phyloP scores from a whole-genome alignment of 768 basidiomycete species.

The Mycena leptocephala region DNA sequence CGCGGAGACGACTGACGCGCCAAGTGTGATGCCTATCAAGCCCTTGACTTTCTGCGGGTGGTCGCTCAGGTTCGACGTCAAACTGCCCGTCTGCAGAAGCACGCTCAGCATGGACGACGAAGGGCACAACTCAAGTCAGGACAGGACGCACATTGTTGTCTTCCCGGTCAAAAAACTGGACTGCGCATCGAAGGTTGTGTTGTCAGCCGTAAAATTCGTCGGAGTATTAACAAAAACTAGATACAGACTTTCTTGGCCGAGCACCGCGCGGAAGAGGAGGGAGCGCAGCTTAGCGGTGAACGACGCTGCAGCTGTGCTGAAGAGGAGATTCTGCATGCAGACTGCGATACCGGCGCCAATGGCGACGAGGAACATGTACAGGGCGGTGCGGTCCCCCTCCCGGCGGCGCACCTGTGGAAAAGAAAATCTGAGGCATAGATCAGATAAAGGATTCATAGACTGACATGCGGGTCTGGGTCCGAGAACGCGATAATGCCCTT shows the following conservation, averaged over 20 bases:
- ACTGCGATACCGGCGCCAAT: constrained; percentile 76
- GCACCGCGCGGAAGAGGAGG: constrained; percentile 82
- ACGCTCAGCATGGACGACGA: neutral
- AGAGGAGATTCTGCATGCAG: constrained; percentile 79
- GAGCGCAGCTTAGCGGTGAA: constrained; percentile 82
- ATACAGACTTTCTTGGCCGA: constrained; percentile 84
- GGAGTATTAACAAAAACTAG: neutral
- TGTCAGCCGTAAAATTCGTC: too few relatives aligned
- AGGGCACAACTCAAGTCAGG: too few relatives aligned
- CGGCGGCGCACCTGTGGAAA: constrained; percentile 71
- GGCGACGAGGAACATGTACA: constrained; percentile 86
- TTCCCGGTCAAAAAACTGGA: constrained; percentile 92
- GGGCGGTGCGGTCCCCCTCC: constrained; percentile 37
- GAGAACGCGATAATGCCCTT: constrained; percentile 75
- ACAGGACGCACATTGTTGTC: constrained; percentile 68
- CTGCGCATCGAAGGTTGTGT: constrained; percentile 50
- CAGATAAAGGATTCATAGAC: constrained; percentile 41
- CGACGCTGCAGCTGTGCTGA: constrained; percentile 76
- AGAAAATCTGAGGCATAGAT: neutral
- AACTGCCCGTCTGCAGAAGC: constrained; percentile 66
- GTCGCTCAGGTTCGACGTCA: constrained; percentile 87
- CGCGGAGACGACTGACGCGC: constrained; percentile 65
- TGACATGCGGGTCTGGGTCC: constrained; percentile 54
- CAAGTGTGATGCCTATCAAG: constrained; percentile 89
- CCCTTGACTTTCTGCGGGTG: constrained; percentile 93